A percentile compares a stretch with the other conserved stretches of the same genome.
These are phyloP conservation scores for Clarireedia monteithiana DNA, from an alignment of 2,329 filamentous ascomycete species.

Conservation along the genomic window DNA sequence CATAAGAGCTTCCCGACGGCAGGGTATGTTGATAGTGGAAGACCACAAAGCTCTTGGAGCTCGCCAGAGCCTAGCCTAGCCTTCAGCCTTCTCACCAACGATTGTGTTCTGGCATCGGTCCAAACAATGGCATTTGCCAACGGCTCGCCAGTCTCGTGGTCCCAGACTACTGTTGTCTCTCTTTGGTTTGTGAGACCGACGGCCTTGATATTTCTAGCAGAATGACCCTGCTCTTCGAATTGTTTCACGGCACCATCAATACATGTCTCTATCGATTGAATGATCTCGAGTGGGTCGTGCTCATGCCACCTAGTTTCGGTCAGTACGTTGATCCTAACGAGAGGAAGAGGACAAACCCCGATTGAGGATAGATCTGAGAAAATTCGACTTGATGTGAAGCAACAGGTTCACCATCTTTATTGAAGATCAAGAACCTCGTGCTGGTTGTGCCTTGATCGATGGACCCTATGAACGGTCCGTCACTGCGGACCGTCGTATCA, in stretches of 20 bases:
- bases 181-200: constrained; percentile 79
- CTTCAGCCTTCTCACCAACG: constrained; percentile 70
- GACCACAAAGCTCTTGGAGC: constrained; percentile 63
- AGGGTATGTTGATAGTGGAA: constrained; percentile 82
- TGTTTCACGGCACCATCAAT: constrained; percentile 67
- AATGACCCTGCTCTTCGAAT: constrained; percentile 64
- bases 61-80: constrained; percentile 57
- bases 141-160: constrained; percentile 69
- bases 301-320: constrained; percentile 69
- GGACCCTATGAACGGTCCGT: constrained; percentile 54
- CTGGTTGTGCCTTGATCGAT: constrained; percentile 78
- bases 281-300: constrained; percentile 72
- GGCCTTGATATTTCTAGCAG: constrained; percentile 59
- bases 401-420: constrained; percentile 59
- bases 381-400: constrained; percentile 71
- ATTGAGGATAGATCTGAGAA: constrained; percentile 63
- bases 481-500: constrained; percentile 2
- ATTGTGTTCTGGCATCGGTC: constrained; percentile 74
- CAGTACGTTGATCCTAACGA: not conserved
- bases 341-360: constrained; percentile 49
- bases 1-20: constrained; percentile 80
- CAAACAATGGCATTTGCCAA: constrained; percentile 82
- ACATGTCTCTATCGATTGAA: constrained; percentile 68
- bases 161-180: constrained; percentile 83
- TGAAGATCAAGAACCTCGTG: constrained; percentile 72